phyloP scores from a whole-genome alignment of 1,284 basidiomycete genomes.

The Athelia sp. region DNA sequence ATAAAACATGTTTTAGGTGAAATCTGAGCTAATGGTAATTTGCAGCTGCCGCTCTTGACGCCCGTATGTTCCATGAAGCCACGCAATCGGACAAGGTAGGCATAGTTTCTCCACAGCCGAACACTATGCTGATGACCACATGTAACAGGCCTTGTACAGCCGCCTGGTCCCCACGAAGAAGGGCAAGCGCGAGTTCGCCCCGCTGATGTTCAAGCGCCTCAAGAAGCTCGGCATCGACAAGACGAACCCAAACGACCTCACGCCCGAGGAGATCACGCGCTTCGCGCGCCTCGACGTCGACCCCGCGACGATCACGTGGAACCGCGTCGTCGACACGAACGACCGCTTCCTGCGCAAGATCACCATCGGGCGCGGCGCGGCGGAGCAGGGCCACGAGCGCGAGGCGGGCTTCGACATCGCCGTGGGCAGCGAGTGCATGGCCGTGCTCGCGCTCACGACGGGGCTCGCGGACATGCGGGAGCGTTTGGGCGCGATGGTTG shows the following conservation, averaged over 20 bases:
- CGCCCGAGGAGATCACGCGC: slow-evolving; percentile 85
- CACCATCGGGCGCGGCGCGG: slow-evolving; percentile 85
- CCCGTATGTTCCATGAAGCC: slow-evolving; percentile 97
- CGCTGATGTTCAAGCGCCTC: slow-evolving; percentile 94
- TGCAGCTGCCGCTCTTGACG: slow-evolving; percentile 90
- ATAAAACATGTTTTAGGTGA: slow-evolving; percentile 1
- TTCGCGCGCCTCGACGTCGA: slow-evolving; percentile 95
- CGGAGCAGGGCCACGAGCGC: slow-evolving; percentile 88
- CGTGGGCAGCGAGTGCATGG: slow-evolving; percentile 98
- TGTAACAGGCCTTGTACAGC: slow-evolving; percentile 71
- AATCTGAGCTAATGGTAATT: slow-evolving; percentile 1
- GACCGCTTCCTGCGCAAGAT: slow-evolving; percentile 96
- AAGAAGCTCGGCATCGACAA: slow-evolving; percentile 96
- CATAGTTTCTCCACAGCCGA: background rate
- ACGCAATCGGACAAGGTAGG: slow-evolving; percentile 89
- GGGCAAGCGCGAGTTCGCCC: slow-evolving; percentile 91
- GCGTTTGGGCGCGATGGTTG: slow-evolving; percentile 91
- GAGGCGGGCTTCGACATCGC: slow-evolving; percentile 95
- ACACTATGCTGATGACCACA: background rate
- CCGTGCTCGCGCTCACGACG: slow-evolving; percentile 90
- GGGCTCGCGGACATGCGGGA: slow-evolving; percentile 90
- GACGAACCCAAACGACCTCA: slow-evolving; percentile 89
- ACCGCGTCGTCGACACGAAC: slow-evolving; percentile 95
- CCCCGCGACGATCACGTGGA: slow-evolving; percentile 93
- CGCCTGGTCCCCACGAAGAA: slow-evolving; percentile 93